Conservation (phyloP, 2,329 filamentous ascomycete genomes). For the Lachnellula subtilissima region DNA sequence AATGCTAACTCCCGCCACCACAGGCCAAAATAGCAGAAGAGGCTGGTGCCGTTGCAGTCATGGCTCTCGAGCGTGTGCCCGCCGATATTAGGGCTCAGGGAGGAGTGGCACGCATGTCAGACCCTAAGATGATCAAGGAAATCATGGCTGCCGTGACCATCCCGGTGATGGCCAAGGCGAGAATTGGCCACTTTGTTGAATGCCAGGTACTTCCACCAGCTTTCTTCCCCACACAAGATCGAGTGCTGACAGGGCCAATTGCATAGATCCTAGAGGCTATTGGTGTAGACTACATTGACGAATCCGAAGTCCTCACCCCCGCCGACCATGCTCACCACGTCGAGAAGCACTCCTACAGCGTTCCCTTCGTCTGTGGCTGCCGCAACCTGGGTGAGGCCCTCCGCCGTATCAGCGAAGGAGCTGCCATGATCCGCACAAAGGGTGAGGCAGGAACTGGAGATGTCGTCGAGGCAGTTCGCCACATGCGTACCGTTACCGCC, state of each 20-base stretch:
- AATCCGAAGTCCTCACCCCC: constrained; percentile 94
- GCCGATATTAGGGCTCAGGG: constrained; percentile 91
- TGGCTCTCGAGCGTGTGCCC: constrained; percentile 96
- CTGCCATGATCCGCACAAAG: constrained; percentile 98
- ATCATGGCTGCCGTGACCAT: constrained; percentile 95
- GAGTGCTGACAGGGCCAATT: background rate
- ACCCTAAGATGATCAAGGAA: constrained; percentile 88
- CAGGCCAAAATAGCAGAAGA: constrained; percentile 95
- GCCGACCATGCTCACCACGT: constrained; percentile 90
- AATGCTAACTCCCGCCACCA: constrained; percentile 11
- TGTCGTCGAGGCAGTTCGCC: constrained; percentile 91
- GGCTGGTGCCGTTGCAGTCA: constrained; percentile 91
- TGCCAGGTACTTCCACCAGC: constrained; percentile 58
- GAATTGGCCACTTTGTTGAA: constrained; percentile 97
- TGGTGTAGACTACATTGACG: constrained; percentile 96
- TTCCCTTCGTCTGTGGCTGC: constrained; percentile 95
- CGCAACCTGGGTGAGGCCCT: constrained; percentile 91
- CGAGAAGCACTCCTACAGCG: constrained; percentile 75
- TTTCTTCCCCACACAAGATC: background rate
- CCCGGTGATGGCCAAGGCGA: constrained; percentile 97
- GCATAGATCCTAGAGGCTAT: constrained; percentile 83
- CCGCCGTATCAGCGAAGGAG: constrained; percentile 83
- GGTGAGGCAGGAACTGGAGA: constrained; percentile 97
- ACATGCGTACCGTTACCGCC: constrained; percentile 85
- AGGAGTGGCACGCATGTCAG: constrained; percentile 94